Base-by-base conservation (phyloP, 225 moss, liverwort and hornwort species). In the Bryoerythrophyllum caledonicum region DNA sequence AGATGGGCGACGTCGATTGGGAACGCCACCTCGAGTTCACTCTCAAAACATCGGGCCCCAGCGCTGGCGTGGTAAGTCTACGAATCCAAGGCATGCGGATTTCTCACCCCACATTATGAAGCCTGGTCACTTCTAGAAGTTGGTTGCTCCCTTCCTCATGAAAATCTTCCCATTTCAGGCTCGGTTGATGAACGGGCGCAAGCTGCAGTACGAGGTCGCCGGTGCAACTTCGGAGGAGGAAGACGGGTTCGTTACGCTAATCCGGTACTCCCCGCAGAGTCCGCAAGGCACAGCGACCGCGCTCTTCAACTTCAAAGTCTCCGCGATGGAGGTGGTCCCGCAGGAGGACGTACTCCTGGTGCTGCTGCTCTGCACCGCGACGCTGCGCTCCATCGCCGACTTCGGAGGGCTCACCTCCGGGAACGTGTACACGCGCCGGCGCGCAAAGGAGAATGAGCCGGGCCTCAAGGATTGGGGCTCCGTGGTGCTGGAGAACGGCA, bases 161-260 rank as follows among this genome's bases (percentile, higher is more conserved):
- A 21, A 38, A 8, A 8, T 1, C 10, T 38, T 38, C 21, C 6
- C 2, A 59, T 34, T 28, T 16, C 59, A 91, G 86, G 94, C 87
- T 21, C 81, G 90, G 6, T 54, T 95, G 12, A 83, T 95, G 13
- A 95, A 93, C 54, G 95, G 95, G 24, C 80, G 95, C 28, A 86
- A 88, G 72, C 80, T 95, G 26, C 88, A 86, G 8, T 95, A 95
- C 79, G 82, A 84, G 77, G 89, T 95, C 1, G 89, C 88, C 0
- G 91, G 91, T 23, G 85, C 92, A 4, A 85, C 78, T 0, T 63
- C 83, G 23, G 85, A 86, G 72, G 84, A 92, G 35, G 95, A 95
- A 79, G 95, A 92, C 67, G 92, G 92, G n/a, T 95, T 92, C 34
- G 92, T 95, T 21, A 95, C 95, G 1, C 71, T 95, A 10, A 87